Evolutionary conservation across 768 basidiomycete genomes (phyloP).

Genomic region (Termitomyces bulborhizus): DNA sequence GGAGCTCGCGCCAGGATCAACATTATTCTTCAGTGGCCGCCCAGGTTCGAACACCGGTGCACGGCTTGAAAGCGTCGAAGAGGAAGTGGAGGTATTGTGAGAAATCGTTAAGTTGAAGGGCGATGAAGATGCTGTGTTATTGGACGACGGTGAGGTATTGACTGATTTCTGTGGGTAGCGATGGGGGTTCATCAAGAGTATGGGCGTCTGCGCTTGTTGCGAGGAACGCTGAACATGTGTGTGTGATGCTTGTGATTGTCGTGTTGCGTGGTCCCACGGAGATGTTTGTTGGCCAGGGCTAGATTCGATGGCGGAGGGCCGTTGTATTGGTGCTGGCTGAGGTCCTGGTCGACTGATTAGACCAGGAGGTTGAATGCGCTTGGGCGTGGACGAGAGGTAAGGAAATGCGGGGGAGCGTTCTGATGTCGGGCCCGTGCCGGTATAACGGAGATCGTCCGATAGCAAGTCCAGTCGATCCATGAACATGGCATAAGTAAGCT

Average conservation of each 20-base stretch:
- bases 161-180: conserved; percentile 22
- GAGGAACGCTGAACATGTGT: conserved; percentile 20
- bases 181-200: conserved; percentile 17
- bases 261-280: conserved; percentile 1
- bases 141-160: conserved; percentile 7
- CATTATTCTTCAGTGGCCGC: conserved; percentile 3
- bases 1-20: background rate
- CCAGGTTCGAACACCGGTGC: conserved; percentile 15
- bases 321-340: conserved; percentile 2
- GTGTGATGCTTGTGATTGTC: conserved; percentile 6
- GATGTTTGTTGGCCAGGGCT: conserved; percentile 4
- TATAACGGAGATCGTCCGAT: conserved; percentile 11
- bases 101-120: background rate
- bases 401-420: conserved; percentile 14
- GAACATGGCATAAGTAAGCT: conserved; percentile 8
- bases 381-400: conserved; percentile 12
- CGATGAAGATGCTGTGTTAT: background rate
- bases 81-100: background rate
- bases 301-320: conserved; percentile 5
- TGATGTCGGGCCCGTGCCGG: conserved; percentile 12
- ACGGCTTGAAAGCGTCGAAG: conserved; percentile 11
- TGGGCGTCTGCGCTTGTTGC: conserved; percentile 18
- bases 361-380: conserved; percentile 15
- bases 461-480: conserved; percentile 9
- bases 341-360: conserved; percentile 20